Conservation (phyloP, 2,329 filamentous ascomycete species). For the Boeremia lycopersici region DNA sequence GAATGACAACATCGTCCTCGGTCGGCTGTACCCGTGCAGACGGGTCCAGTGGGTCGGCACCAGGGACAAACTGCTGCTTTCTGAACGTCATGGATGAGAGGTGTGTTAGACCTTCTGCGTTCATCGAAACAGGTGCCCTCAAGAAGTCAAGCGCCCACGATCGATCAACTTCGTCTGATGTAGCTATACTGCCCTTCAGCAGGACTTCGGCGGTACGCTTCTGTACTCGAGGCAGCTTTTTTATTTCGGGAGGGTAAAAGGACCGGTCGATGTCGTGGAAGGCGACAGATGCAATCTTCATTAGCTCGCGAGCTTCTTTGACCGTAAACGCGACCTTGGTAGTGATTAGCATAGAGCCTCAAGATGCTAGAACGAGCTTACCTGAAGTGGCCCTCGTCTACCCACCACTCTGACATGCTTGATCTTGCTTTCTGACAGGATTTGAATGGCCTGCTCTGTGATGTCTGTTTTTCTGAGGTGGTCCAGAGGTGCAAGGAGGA, state of each 20-base stretch:
- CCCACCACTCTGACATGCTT: conserved; percentile 86
- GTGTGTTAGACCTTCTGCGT: conserved; percentile 50
- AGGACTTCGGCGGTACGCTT: conserved; percentile 82
- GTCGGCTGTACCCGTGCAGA: conserved; percentile 58
- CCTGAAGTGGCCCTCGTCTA: conserved; percentile 85
- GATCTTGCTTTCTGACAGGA: conserved; percentile 73
- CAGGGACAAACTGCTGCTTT: conserved; percentile 49
- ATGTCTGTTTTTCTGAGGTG: conserved; percentile 84
- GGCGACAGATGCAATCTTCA: conserved; percentile 73
- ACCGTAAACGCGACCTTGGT: conserved; percentile 89
- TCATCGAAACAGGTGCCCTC: conserved; percentile 75
- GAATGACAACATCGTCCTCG: conserved; percentile 57
- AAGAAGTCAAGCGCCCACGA: conserved; percentile 88
- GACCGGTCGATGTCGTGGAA: conserved; percentile 72
- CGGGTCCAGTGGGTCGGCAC: conserved; percentile 54
- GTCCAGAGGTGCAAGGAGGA: conserved; percentile 78
- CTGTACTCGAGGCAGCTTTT: conserved; percentile 74
- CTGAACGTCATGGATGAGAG: conserved; percentile 74
- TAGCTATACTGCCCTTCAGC: conserved; percentile 70
- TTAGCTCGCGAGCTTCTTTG: conserved; percentile 88
- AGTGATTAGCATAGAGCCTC: conserved; percentile 6
- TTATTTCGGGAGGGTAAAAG: conserved; percentile 71
- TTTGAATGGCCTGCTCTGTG: conserved; percentile 78
- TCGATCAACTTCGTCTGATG: conserved; percentile 59
- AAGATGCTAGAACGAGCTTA: conserved; percentile 41